Evolutionary conservation across 2,329 filamentous ascomycete species (phyloP).

Genomic region (Microdochium trichocladiopsis): DNA sequence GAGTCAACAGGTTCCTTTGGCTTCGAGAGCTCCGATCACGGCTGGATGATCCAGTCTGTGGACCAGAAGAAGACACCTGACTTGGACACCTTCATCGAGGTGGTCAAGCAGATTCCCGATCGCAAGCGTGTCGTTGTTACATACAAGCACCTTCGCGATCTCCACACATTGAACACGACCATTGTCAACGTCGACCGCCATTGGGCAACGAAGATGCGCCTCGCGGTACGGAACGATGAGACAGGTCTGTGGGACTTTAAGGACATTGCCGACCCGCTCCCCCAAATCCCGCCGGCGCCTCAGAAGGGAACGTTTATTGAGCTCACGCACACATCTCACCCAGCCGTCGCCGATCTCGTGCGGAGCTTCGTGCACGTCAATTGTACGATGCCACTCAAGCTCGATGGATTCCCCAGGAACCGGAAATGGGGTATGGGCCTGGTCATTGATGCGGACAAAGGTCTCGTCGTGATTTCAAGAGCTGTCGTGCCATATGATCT

Average conservation of each 20-base stretch:
- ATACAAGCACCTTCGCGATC: slow-evolving; percentile 89
- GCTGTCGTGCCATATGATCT: slow-evolving; percentile 95
- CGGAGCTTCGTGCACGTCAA: slow-evolving; percentile 91
- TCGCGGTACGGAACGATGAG: slow-evolving; percentile 83
- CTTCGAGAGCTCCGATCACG: slow-evolving; percentile 82
- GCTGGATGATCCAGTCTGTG: slow-evolving; percentile 88
- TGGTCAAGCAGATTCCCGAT: slow-evolving; percentile 81
- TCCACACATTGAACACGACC: slow-evolving; percentile 89
- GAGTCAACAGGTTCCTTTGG: slow-evolving; percentile 93
- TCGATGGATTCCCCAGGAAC: slow-evolving; percentile 95
- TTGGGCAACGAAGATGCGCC: slow-evolving; percentile 91
- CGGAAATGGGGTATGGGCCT: slow-evolving; percentile 92
- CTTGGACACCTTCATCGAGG: slow-evolving; percentile 80
- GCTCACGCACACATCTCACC: slow-evolving; percentile 79
- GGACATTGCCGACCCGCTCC: slow-evolving; percentile 74
- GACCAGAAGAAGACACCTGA: slow-evolving; percentile 89
- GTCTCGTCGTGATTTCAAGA: slow-evolving; percentile 86
- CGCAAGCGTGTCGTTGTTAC: slow-evolving; percentile 82
- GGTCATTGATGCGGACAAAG: slow-evolving; percentile 95
- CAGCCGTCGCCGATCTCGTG: slow-evolving; percentile 87
- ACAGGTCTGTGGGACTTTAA: slow-evolving; percentile 93
- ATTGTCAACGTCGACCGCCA: slow-evolving; percentile 92
- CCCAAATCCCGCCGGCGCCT: slow-evolving; percentile 63
- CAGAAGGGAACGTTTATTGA: slow-evolving; percentile 86
- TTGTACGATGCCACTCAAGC: slow-evolving; percentile 88